Evolutionary conservation across 2,329 filamentous ascomycete species (phyloP), one percentile per base, ranked within the genome.

Genomic region (Pyrenochaeta sp.): DNA sequence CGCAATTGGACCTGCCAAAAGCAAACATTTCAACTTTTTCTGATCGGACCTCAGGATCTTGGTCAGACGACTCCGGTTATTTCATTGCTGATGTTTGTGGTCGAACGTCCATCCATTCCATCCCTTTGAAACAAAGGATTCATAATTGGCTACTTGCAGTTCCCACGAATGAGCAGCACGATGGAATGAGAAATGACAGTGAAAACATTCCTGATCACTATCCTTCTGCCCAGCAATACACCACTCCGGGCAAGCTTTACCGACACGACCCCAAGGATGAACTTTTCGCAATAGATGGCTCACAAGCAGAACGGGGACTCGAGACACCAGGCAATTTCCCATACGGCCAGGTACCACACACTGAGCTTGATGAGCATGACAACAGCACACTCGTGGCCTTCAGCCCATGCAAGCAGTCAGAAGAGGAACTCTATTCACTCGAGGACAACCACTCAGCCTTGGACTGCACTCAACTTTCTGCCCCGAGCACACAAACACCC

Each of bases 41-140:
- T 3, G 41, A 49, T 35, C 34, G 28, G 7, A 51, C 39, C 8
- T 63, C 58, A 3, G 58, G 46, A 13, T 61, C 60, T 0, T 68
- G 64, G 64, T 65, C 60, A 2, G 60, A 58, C 18, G 60, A 65
- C 24, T 65, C 61, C 0, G 50, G 55, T 15, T 63, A 65, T 19
- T 41, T 67, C 7, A 37, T 49, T 20, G 35, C 37, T 2, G 26
- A 36, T 7, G 29, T 37, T 5, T 41, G 26, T 19, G 30, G 19
- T 20, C 35, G 32, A 4, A 28, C 41, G 11, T 38, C 21, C 24
- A 18, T 19, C 27, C 27, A 29, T 7, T 8, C 31, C 15, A 23
- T 14, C 9, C 44, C 51, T 7, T 23, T 45, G 2, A 17, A 45
- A 10, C 49, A 48, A 8, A 45, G 46, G 7, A 48, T 64, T 8